Percentiles rank a stretch among this genome's conserved stretches.
Evolutionary conservation across 2,329 filamentous ascomycete species (phyloP).

Genomic region (Trichoderma gracile): DNA sequence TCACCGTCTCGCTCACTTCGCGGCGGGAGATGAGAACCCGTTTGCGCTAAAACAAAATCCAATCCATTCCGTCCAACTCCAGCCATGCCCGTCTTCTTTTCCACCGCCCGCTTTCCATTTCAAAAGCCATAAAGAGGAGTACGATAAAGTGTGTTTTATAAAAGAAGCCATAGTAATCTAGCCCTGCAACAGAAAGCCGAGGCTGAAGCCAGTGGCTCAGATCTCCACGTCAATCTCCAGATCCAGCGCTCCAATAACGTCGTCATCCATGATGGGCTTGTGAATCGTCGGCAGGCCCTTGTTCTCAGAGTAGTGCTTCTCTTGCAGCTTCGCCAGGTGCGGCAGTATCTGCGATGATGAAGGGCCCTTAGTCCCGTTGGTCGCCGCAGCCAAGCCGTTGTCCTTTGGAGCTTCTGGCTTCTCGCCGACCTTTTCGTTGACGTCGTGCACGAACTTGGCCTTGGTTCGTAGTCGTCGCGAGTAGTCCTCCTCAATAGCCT

Average conservation of each 20-base stretch:
- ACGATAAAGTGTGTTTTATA: background rate
- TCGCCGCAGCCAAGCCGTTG: slow-evolving; percentile 52
- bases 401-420: slow-evolving; percentile 52
- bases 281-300: slow-evolving; percentile 69
- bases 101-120: background rate
- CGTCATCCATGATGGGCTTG: slow-evolving; percentile 82
- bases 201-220: slow-evolving; percentile 38
- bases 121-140: background rate
- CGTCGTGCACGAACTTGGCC: slow-evolving; percentile 68
- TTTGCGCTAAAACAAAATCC: background rate
- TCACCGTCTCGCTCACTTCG: background rate
- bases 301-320: slow-evolving; percentile 56
- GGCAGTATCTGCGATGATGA: slow-evolving; percentile 49
- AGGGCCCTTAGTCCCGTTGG: slow-evolving; percentile 53
- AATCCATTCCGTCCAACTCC: slow-evolving; percentile 21
- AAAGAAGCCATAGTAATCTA: background rate
- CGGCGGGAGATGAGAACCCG: background rate
- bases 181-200: background rate
- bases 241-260: slow-evolving; percentile 86
- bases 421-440: slow-evolving; percentile 49
- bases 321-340: slow-evolving; percentile 56
- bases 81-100: slow-evolving; percentile 19
- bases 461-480: slow-evolving; percentile 65
- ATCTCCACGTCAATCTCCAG: slow-evolving; percentile 91
- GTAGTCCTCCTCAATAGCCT: slow-evolving; percentile 59